Evolutionary conservation across 2,329 filamentous ascomycete species (phyloP).

Genomic region (Scedosporium apiospermum): DNA sequence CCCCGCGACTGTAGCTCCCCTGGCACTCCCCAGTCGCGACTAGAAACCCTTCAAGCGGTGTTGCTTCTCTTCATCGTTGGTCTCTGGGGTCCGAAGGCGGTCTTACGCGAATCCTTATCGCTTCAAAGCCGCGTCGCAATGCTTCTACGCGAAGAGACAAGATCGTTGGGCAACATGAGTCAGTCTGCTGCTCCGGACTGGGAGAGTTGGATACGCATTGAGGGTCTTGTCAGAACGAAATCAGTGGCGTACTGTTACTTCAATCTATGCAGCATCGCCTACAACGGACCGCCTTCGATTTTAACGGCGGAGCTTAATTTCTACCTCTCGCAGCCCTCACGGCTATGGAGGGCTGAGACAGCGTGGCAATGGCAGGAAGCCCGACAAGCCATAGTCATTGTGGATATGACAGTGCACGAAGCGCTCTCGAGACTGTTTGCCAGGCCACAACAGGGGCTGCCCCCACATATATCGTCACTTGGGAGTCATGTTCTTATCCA

Average conservation of each 20-base stretch:
- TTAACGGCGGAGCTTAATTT: conserved; percentile 52
- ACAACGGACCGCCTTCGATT: conserved; percentile 48
- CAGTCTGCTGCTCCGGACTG: conserved; percentile 39
- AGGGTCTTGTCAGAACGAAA: conserved; percentile 48
- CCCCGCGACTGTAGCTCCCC: conserved; percentile 31
- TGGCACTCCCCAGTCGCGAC: conserved; percentile 47
- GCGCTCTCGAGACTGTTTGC: conserved; percentile 46
- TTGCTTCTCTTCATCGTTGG: conserved; percentile 51
- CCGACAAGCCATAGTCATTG: conserved; percentile 37
- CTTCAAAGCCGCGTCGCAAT: conserved; percentile 49
- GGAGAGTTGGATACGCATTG: conserved; percentile 50
- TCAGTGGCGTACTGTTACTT: conserved; percentile 54
- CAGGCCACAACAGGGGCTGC: conserved; percentile 37
- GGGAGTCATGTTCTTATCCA: conserved; percentile 66
- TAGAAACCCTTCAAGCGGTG: conserved; percentile 58
- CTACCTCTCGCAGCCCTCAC: conserved; percentile 42
- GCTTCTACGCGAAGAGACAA: conserved; percentile 45
- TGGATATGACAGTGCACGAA: conserved; percentile 46
- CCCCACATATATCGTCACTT: conserved; percentile 44
- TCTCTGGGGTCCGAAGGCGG: conserved; percentile 51
- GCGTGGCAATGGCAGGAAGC: conserved; percentile 53
- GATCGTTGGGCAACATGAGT: conserved; percentile 37
- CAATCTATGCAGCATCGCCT: conserved; percentile 52
- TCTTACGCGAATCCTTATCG: conserved; percentile 49
- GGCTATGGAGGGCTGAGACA: conserved; percentile 47